Percentiles rank a stretch among this genome's conserved stretches.
Evolutionary conservation across 2,329 filamentous ascomycete genomes (phyloP).

Genomic region (Colletotrichum agaves): DNA sequence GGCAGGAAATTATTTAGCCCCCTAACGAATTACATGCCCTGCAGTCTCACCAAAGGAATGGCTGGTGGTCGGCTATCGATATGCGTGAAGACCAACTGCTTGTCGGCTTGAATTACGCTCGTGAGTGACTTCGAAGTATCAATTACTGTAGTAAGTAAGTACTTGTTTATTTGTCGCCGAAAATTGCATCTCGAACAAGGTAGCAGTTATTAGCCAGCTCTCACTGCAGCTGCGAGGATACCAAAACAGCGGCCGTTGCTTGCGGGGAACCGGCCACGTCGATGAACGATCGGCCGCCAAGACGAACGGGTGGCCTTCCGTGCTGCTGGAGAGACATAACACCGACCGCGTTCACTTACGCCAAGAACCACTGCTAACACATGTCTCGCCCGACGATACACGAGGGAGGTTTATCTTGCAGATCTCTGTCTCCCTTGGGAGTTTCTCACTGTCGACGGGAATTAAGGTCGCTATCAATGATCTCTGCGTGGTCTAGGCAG

Average conservation of each 20-base stretch:
- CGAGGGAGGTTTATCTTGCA: constrained; percentile 7
- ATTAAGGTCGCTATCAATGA: neutral
- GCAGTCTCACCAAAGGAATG: too few relatives aligned
- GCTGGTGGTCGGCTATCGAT: too few relatives aligned
- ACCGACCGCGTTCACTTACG: neutral
- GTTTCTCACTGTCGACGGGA: neutral
- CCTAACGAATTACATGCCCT: too few relatives aligned
- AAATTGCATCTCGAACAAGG: neutral
- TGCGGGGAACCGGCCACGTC: neutral
- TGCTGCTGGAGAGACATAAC: constrained; percentile 1
- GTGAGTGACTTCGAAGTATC: too few relatives aligned
- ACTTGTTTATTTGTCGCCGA: neutral
- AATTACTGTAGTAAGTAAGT: too few relatives aligned
- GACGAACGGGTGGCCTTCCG: neutral
- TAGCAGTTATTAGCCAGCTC: neutral
- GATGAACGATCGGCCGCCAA: neutral
- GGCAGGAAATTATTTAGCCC: too few relatives aligned
- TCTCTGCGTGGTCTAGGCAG: neutral
- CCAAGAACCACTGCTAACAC: constrained; percentile 15
- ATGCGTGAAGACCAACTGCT: too few relatives aligned
- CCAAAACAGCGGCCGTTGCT: neutral
- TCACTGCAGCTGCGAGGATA: constrained; percentile 1
- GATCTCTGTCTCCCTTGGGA: neutral
- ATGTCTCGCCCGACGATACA: constrained; percentile 21
- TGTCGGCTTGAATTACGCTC: too few relatives aligned